Evolutionary conservation across 495 filamentous ascomycete species (phyloP), one percentile per base, ranked within the genome.

Genomic region (Hamigera avellanea): DNA sequence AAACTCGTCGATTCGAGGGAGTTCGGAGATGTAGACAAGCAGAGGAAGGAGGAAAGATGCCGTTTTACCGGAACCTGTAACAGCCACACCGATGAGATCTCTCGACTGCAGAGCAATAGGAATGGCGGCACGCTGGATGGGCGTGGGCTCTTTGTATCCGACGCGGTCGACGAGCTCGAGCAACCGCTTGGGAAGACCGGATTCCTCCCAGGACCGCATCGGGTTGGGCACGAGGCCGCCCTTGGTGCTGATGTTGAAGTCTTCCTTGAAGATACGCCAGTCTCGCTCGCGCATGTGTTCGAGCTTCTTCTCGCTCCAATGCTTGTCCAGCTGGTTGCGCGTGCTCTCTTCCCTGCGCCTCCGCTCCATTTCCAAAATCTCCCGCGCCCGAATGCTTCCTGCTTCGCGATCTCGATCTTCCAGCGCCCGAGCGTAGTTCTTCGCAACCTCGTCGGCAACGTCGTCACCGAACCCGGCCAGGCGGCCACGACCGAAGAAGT

Each of bases 231-330:
- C 88, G 10, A 73, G 73, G 23, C 91, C 91, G 40, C 80, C 81
- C 57, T 94, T 95, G 13, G 87, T 95, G 26, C 73, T 68, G 58
- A 99, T 99, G 49, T 94, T 93, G 67, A 94, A 96, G 53, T 99
- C 91, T 62, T 96, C 93, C 65, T 96, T 96, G 72, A 99, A 95
- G 46, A 99, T 96, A 52, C 91, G 83, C 93, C 93, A 99, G 55
- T 99, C 91, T 50, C 91, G 71, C 66, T 96, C 88, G 44, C 86
- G 84, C 91, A 99, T 99, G 48, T 91, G 81, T 12, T 91, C 84
- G 48, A 99, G 59, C 41, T 70, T 79, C 75, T 99, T 99, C 61
- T 96, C 87, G 32, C 84, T 93, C 93, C 93, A 99, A 58, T 99
- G 93, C 63, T 91, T 91, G 45, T 86, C 82, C 7, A 85, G 55